Percentiles rank a stretch among this genome's conserved stretches.
Evolutionary conservation across 2,329 filamentous ascomycete genomes (phyloP).

Genomic region (Clarireedia sp.): DNA sequence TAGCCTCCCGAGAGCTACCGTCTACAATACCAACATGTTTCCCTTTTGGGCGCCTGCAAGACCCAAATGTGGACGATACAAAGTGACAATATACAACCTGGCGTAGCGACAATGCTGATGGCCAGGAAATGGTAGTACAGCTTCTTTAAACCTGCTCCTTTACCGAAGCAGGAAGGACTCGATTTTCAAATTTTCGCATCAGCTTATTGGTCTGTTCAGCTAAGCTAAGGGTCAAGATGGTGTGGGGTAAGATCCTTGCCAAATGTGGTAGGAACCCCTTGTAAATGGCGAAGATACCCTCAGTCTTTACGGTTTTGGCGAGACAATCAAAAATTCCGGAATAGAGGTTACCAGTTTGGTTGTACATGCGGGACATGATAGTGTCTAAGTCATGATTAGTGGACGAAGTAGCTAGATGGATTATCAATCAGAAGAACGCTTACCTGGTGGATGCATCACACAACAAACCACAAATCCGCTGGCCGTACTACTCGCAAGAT

Average conservation of each 20-base stretch:
- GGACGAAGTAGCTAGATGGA: neutral
- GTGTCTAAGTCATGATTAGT: slow-evolving; percentile 53
- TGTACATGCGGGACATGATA: slow-evolving; percentile 98
- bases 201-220: slow-evolving; percentile 97
- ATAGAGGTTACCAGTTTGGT: slow-evolving; percentile 98
- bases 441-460: slow-evolving; percentile 94
- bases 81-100: slow-evolving; percentile 19
- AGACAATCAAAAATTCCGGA: slow-evolving; percentile 87
- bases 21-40: neutral
- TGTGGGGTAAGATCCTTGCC: slow-evolving; percentile 89
- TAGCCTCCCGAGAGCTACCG: neutral
- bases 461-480: slow-evolving; percentile 96
- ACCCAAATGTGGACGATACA: slow-evolving; percentile 7
- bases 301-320: slow-evolving; percentile 81
- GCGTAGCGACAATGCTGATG: slow-evolving; percentile 5
- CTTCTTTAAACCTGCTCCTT: slow-evolving; percentile 20
- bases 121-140: neutral
- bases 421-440: slow-evolving; percentile 24
- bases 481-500: slow-evolving; percentile 78
- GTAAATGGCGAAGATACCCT: slow-evolving; percentile 88
- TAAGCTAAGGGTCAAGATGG: slow-evolving; percentile 83
- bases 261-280: slow-evolving; percentile 96
- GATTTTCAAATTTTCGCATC: slow-evolving; percentile 67
- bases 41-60: neutral
- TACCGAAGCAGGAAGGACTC: slow-evolving; percentile 38